Evolutionary conservation across 805 yeast genomes (phyloP).

Genomic region (Starmera dryadoides): DNA sequence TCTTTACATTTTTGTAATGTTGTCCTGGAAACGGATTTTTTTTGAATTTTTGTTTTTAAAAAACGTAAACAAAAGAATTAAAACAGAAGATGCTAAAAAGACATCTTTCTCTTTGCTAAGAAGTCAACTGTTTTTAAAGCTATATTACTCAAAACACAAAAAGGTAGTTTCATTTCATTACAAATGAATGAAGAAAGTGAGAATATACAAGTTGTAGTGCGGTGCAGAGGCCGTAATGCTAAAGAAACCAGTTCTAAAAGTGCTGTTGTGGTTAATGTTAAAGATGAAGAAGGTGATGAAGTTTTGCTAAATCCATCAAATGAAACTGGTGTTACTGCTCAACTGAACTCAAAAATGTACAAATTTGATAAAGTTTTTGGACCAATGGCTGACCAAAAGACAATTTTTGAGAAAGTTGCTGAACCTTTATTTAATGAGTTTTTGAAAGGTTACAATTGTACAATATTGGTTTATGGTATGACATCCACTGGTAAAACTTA

Average conservation of each 20-base stretch:
- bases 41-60: too few relatives aligned
- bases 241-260: constrained; percentile 52
- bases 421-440: constrained; percentile 59
- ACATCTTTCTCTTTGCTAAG: too few relatives aligned
- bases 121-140: too few relatives aligned
- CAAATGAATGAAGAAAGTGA: constrained; percentile 24
- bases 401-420: constrained; percentile 62
- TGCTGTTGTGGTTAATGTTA: constrained; percentile 51
- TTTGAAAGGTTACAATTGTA: constrained; percentile 70
- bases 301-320: constrained; percentile 38
- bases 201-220: constrained; percentile 55
- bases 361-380: constrained; percentile 79
- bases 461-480: constrained; percentile 85
- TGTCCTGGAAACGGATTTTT: too few relatives aligned
- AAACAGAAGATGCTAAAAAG: too few relatives aligned
- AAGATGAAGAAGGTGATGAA: constrained; percentile 38
- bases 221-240: constrained; percentile 56
- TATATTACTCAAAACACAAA: too few relatives aligned
- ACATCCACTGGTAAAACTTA: constrained; percentile 88
- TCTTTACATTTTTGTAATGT: too few relatives aligned
- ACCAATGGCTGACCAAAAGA: constrained; percentile 67
- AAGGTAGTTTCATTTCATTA: too few relatives aligned
- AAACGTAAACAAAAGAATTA: too few relatives aligned
- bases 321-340: constrained; percentile 31
- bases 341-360: constrained; percentile 47